Base-by-base conservation (phyloP, 306 rosid genomes). In the Quercus alba region DNA sequence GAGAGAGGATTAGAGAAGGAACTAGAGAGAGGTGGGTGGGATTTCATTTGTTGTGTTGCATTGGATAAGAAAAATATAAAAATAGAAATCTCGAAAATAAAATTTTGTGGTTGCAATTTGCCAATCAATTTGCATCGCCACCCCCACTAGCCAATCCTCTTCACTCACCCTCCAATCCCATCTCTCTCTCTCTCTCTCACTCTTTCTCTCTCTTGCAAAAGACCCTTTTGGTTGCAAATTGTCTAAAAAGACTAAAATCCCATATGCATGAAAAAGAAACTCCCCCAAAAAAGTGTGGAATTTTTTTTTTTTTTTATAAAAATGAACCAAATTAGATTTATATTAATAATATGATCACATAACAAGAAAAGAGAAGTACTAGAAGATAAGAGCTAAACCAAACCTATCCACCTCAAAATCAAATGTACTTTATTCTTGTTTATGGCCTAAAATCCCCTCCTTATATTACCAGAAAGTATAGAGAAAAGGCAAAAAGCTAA, bases 91-190 rank as follows among this genome's bases (percentile, higher is more conserved):
- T 52, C 19, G 17, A 28, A 62, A 77, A 67, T 54, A 54, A 67
- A 89, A 89, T 87, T 82, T 69, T 83, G 98, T 93, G 99, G 99
- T 87, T 86, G 77, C 73, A 74, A 73, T 77, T 89, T 75, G 88
- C 84, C 85, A 77, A 73, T 87, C 96, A 84, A 83, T 88, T 89
- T 44, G 94, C 76, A 83, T 84, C 80, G 80, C 88, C 86, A 75
- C 90, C 81, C 35, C 52, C 77, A 44, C 68, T 78, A 79, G 71
- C 91, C 90, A 86, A 83, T 89, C 89, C 67, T 72, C 84, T 81
- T 86, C 91, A 41, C 74, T 75, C 72, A 21, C 56, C 18, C 55
- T 46, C 52, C 23, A 49, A 72, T 20, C 72, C 64, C 72, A 55
- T 77, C 59, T 61, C 71, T 80, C 80, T 41, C 54, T 81, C 76